Base-by-base conservation (phyloP, 257 asterid species). In the Fraxinus excelsior region DNA sequence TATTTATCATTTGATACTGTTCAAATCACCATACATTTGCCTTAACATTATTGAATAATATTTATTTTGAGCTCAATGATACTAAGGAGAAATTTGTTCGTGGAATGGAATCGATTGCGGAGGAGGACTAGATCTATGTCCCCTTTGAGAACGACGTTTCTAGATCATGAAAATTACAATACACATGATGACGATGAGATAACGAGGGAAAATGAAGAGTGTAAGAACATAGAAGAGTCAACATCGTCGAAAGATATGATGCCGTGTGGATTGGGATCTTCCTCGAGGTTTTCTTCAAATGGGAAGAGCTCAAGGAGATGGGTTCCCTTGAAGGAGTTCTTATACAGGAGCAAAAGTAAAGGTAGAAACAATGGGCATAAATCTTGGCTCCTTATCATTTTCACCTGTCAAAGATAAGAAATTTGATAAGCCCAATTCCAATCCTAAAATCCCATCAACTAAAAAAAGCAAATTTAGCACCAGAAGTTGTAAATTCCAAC, bases 61-160 rank as follows among this genome's bases (percentile, higher is more conserved):
- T n/a, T n/a, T n/a, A n/a, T n/a, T n/a, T n/a, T n/a, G 34, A 26
- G 34, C 35, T 13, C 11, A 83, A 80, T 12, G 84, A 81, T 73
- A 7, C 65, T n/a, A 71, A 74, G 1, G 77, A 40, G 12, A 51
- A 75, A n/a, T 83, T 81, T 71, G 2, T 76, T 11, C 86, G 94
- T 18, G 94, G 96, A 0, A 82, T 97, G 72, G 97, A 87, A 23
- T 23, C 72, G 73, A 28, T 70, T 91, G 29, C 86, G 96, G 13
- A 86, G 98, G 64, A 84, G 97, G 82, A 87, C 97, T 74, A 90
- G 97, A 94, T 92, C 98, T 79, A 88, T 90, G 96, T 93, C 98
- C n/a, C 98, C 97, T 0, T 78, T 86, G 4, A 75, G 92, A 5
- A 84, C 88, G 62, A 40, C 88, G 58, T 88, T 76, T 10, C 13